Conservation (phyloP, 495 filamentous ascomycete species). For the Hamigera avellanea region DNA sequence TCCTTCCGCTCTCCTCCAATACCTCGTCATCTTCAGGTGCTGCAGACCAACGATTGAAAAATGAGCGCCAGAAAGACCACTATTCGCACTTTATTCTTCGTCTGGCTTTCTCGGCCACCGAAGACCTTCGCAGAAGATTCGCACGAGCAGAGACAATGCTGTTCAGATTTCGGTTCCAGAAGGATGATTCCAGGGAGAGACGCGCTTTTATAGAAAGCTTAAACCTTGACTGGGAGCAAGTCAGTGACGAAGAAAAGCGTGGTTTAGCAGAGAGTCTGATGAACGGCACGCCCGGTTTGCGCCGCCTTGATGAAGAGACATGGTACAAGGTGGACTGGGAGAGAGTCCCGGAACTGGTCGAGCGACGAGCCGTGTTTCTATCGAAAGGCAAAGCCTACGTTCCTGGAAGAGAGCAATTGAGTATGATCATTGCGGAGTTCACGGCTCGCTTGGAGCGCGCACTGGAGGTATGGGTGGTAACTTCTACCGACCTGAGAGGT, state of each 20-base stretch:
- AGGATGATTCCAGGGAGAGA: conserved; percentile 58
- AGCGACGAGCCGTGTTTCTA: conserved; percentile 63
- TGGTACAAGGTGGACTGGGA: conserved; percentile 98
- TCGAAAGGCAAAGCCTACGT: conserved; percentile 84
- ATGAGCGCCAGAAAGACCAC: conserved; percentile 89
- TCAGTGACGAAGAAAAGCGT: conserved; percentile 62
- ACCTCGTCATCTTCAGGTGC: conserved; percentile 44
- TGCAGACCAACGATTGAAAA: conserved; percentile 37
- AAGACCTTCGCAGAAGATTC: conserved; percentile 86
- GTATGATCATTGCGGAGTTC: conserved; percentile 83
- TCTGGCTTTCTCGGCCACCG: conserved; percentile 81
- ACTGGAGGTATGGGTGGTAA: conserved; percentile 51
- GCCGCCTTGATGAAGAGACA: conserved; percentile 57
- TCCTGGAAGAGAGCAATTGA: conserved; percentile 71
- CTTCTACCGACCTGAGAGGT: not conserved
- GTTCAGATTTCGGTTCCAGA: conserved; percentile 67
- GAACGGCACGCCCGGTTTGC: conserved; percentile 39
- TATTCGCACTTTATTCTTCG: conserved; percentile 97
- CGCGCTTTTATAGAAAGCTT: conserved; percentile 66
- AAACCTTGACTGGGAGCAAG: conserved; percentile 70
- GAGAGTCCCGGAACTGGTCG: conserved; percentile 81
- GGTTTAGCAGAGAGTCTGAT: conserved; percentile 40
- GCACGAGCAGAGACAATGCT: conserved; percentile 76
- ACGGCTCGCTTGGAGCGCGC: conserved; percentile 62
- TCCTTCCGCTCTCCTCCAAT: conserved; percentile 72